These are phyloP conservation scores for Paecilomyces formosus DNA, from an alignment of 2,329 filamentous ascomycete species.

Conservation along the genomic window DNA sequence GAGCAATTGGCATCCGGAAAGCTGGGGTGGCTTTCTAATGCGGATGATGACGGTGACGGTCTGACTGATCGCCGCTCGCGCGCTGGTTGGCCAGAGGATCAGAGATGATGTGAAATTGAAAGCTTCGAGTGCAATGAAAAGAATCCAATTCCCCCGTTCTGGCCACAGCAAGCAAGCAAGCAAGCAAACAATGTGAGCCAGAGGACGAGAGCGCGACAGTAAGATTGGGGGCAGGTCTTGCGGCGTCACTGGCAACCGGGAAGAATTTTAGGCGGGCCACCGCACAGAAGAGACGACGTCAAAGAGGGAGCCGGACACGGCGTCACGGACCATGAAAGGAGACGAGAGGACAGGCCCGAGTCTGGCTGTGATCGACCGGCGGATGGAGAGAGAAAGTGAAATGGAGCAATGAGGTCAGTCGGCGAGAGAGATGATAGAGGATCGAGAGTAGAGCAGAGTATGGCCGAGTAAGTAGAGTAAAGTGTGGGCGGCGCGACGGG, in stretches of 20 bases:
- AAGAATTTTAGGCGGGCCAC: background rate
- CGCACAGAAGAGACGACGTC: background rate
- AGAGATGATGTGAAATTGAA: background rate
- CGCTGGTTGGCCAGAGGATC: background rate
- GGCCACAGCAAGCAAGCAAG: background rate
- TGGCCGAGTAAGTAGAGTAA: too few relatives aligned
- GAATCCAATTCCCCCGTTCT: background rate
- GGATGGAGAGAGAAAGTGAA: slow-evolving; percentile 2
- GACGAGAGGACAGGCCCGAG: background rate
- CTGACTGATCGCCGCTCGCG: background rate
- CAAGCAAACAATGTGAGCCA: background rate
- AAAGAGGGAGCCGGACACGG: background rate
- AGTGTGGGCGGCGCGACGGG: background rate
- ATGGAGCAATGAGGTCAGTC: background rate
- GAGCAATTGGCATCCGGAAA: background rate
- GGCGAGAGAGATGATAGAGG: background rate
- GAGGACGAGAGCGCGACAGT: background rate
- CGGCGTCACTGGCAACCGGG: background rate
- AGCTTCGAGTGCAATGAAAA: background rate
- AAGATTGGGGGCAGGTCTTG: background rate
- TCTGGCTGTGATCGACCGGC: background rate
- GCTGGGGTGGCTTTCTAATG: background rate
- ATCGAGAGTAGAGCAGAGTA: slow-evolving; percentile 1
- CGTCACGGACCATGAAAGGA: background rate
- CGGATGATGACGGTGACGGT: background rate